Evolutionary conservation across 106 monocot species (phyloP), one percentile per base, ranked within the genome.

Genomic region (Triglochin maritima): DNA sequence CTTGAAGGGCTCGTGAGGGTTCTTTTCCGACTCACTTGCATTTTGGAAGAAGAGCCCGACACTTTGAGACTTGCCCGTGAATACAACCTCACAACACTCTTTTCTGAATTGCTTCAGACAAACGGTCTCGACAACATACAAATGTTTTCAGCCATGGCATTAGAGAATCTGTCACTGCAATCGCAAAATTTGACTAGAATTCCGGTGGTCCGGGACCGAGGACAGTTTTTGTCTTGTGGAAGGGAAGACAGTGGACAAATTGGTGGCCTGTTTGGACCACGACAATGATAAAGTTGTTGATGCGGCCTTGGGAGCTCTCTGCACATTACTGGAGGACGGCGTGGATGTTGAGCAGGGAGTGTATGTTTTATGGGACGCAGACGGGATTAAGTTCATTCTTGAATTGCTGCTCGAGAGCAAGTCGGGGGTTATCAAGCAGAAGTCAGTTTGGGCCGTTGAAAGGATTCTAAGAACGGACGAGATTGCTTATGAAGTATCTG

Each of bases 381-480:
- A 90, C 0, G 95, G 90, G 49, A 74, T 96, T 17, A 81, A 63
- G 47, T 83, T 80, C 4, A 86, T 96, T 66, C 71, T 96, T 11
- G 83, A 82, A n/a, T 69, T 96, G 13, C 69, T 96, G 44, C 57
- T 64, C 11, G 81, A 88, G 62, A 90, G 72, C 47, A 47, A 76
- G 1, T 86, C 79, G 4, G 85, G 85, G 71, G 44, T 83, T 45
- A 82, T 96, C 13, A 72, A 81, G 75, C 79, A 80, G 56, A 65
- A 77, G 56, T 81, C 87, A 10, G 90, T 96, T 56, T 96, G 95
- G 95, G 95, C 90, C 0, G 88, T 85, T 3, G 95, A 96, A 71
- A 96, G 95, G 80, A 88, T 96, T 50, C 65, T 96, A 67, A 85
- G 95, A 70, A 77, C 61, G 0, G 90, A 91, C 15, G 90, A 96